A percentile compares a stretch with the other conserved stretches of the same genome.
These are phyloP conservation scores for Bauhinia variegata DNA, from an alignment of 306 rosid species.

Conservation along the genomic window DNA sequence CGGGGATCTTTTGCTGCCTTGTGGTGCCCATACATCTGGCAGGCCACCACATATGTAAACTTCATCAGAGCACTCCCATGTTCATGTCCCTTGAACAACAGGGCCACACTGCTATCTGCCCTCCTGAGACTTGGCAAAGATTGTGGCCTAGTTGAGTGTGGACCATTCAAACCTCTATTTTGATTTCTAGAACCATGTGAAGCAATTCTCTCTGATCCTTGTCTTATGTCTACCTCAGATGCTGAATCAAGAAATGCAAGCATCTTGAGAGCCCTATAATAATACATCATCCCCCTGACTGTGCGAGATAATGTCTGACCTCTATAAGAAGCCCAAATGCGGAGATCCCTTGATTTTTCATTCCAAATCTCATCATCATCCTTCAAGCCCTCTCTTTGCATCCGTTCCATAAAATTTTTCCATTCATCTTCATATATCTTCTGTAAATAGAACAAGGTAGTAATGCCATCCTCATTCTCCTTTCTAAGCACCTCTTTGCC, in stretches of 20 bases:
- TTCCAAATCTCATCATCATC: conserved; percentile 46
- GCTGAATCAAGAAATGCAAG: conserved; percentile 62
- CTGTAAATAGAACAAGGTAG: conserved; percentile 62
- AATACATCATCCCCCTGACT: conserved; percentile 71
- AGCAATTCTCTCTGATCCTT: conserved; percentile 44
- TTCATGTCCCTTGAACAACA: conserved; percentile 51
- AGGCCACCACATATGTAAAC: conserved; percentile 63
- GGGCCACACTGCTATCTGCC: conserved; percentile 36
- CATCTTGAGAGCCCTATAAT: conserved; percentile 63
- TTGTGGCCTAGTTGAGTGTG: conserved; percentile 28
- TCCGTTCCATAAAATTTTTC: conserved; percentile 61
- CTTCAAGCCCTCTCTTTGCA: conserved; percentile 51
- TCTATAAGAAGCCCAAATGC: conserved; percentile 64
- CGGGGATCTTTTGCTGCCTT: conserved; percentile 48
- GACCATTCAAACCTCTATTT: conserved; percentile 37
- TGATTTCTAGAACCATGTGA: conserved; percentile 43
- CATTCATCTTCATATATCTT: conserved; percentile 65
- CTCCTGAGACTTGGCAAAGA: conserved; percentile 36
- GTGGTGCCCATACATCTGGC: conserved; percentile 63
- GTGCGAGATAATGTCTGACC: conserved; percentile 70
- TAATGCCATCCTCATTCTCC: conserved; percentile 64
- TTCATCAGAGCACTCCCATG: conserved; percentile 59
- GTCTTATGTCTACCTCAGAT: conserved; percentile 50
- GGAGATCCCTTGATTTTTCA: conserved; percentile 44
- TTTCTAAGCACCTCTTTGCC: conserved; percentile 41